These are phyloP conservation scores for Pythium brassicae DNA, from an alignment of 352 stramenopile species.

Conservation along the genomic window DNA sequence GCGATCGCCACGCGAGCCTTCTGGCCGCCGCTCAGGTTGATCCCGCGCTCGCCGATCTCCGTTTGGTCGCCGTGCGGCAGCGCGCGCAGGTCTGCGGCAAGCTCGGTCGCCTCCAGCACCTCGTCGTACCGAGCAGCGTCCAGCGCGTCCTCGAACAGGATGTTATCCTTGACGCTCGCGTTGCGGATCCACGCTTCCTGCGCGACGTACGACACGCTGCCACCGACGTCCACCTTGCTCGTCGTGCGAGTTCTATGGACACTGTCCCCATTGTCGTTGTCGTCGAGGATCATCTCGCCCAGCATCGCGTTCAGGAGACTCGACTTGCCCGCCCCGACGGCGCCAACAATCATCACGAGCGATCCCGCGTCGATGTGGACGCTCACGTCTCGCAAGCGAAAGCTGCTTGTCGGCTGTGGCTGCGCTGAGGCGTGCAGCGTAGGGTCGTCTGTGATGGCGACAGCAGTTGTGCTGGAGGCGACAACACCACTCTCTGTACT, in stretches of 20 bases:
- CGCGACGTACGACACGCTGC: slow-evolving; percentile 66
- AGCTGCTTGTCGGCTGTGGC: slow-evolving; percentile 2
- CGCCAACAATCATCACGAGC: slow-evolving; percentile 52
- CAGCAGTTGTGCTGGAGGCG: too few species aligned
- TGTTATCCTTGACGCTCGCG: slow-evolving; percentile 87
- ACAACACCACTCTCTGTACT: neutral
- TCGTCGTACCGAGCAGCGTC: slow-evolving; percentile 27
- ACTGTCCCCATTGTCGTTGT: neutral
- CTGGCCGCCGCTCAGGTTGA: slow-evolving; percentile 57
- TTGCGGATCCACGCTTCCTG: slow-evolving; percentile 93
- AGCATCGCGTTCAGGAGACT: slow-evolving; percentile 48
- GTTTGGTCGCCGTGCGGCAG: slow-evolving; percentile 56
- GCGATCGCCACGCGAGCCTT: slow-evolving; percentile 84
- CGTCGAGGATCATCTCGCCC: slow-evolving; percentile 36
- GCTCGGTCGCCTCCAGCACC: slow-evolving; percentile 31
- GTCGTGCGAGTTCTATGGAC: too few species aligned
- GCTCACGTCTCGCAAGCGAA: slow-evolving; percentile 29
- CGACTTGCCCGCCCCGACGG: slow-evolving; percentile 48
- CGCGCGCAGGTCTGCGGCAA: slow-evolving; percentile 33
- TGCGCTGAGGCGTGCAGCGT: too few species aligned
- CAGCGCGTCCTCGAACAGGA: slow-evolving; percentile 67
- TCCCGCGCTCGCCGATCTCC: slow-evolving; percentile 55
- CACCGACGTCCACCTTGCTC: slow-evolving; percentile 19
- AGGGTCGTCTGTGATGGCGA: too few species aligned
- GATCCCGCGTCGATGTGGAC: slow-evolving; percentile 58